Base-by-base conservation (phyloP, 2,329 filamentous ascomycete species). In the Calonectria naviculata region DNA sequence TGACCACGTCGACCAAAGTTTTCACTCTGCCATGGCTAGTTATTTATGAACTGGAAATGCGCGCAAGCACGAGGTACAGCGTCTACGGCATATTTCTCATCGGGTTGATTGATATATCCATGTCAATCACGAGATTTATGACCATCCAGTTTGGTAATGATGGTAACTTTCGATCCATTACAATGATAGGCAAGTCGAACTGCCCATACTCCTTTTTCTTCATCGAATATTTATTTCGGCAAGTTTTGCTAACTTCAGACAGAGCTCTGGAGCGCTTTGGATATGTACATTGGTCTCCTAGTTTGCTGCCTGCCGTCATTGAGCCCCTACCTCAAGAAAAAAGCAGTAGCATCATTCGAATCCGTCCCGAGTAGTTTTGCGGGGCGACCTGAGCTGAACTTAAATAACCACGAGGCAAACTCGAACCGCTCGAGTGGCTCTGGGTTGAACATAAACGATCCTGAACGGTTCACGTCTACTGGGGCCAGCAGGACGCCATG, bases 81-180 rank as follows among this genome's bases (percentile, higher is more conserved):
- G 21, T 58, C 19, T 58, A 58, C 15, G 52, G n/a, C 13, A 58
- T 58, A 26, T 58, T 58, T 5, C 52, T 58, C 31, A 38, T 58
- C 12, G 52, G 52, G 6, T 21, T 34, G 2, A 28, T 58, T 9
- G 52, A 58, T 15, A 58, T 58, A 10, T 13, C 31, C 34, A 58
- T 58, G 52, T 58, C 52, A 9, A 58, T 58, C 13, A 58, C 52
- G n/a, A 38, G 52, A 24, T 58, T 58, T 21, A 58, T 58, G 52
- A 58, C 52, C 3, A 36, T 58, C 26, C n/a, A 58, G 21, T 58
- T 58, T 58, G 34, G 52, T 1, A 58, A 38, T 10, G 21, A 58
- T 10, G 31, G 31, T 2, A 4, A 28, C 2, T 58, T 58, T 34
- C 31, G 52, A 12, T 8, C 34, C 52, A 58, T 58, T 10, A 58